These are phyloP conservation scores for Colletotrichum sublineola DNA, from an alignment of 2,329 filamentous ascomycete species.

Conservation along the genomic window DNA sequence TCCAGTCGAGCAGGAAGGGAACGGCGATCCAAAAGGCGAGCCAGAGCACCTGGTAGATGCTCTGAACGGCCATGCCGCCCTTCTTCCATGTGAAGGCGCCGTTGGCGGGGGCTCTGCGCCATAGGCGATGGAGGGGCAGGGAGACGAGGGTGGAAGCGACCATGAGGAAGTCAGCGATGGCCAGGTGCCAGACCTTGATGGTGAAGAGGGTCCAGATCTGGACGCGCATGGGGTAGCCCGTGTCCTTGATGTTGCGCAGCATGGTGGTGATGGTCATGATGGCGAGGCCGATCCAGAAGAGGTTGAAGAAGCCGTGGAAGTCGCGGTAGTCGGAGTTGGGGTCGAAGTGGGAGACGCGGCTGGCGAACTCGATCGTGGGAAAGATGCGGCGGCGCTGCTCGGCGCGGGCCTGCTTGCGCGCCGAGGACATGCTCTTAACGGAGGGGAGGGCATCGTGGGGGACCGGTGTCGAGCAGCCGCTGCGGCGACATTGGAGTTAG, in stretches of 20 bases:
- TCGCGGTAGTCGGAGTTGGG: conserved; percentile 91
- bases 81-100: conserved; percentile 77
- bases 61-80: conserved; percentile 86
- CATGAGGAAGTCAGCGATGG: conserved; percentile 87
- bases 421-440: conserved; percentile 85
- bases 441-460: conserved; percentile 94
- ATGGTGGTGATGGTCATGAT: conserved; percentile 98
- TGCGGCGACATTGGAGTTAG: conserved; percentile 51
- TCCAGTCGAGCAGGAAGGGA: conserved; percentile 90
- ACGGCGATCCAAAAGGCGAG: conserved; percentile 84
- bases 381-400: conserved; percentile 88
- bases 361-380: conserved; percentile 91
- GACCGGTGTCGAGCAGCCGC: conserved; percentile 86
- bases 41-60: conserved; percentile 84
- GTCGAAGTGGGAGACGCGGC: conserved; percentile 95
- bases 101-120: conserved; percentile 65
- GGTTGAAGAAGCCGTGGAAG: conserved; percentile 96
- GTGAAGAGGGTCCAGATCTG: conserved; percentile 91
- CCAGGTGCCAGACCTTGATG: conserved; percentile 89
- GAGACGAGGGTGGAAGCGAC: conserved; percentile 79
- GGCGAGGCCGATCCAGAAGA: conserved; percentile 97
- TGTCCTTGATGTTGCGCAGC: conserved; percentile 93
- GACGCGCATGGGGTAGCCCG: conserved; percentile 85
- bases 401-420: conserved; percentile 84
- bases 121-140: conserved; percentile 79